phyloP scores from a whole-genome alignment of 805 yeast species.

The Metschnikowia anglica region DNA sequence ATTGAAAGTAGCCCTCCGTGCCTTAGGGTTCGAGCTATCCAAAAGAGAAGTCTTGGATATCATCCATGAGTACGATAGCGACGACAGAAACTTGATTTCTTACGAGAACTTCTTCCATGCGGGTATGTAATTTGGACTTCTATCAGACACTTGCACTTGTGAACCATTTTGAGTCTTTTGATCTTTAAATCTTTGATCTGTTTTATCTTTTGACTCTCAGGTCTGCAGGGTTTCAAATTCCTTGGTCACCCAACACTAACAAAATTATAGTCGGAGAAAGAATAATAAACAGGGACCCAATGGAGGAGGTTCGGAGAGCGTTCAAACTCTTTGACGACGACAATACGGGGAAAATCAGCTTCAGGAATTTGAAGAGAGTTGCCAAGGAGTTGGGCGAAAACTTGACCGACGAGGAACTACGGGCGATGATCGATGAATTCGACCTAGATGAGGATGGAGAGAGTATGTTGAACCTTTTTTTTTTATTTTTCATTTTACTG shows the following conservation, averaged over 20 bases:
- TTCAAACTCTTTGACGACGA: conserved; percentile 88
- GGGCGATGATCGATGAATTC: conserved; percentile 97
- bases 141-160: no score
- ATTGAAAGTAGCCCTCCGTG: conserved; percentile 88
- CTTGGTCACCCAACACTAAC: conserved; percentile 27
- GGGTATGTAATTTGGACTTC: conserved; percentile 42
- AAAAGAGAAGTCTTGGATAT: conserved; percentile 73
- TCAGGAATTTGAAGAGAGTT: conserved; percentile 80
- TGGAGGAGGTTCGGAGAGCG: conserved; percentile 88
- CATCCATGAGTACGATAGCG: conserved; percentile 78
- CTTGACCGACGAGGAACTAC: conserved; percentile 84
- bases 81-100: conserved; percentile 66
- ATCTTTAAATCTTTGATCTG: no score
- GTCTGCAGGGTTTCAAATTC: background rate
- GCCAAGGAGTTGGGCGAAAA: conserved; percentile 93
- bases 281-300: conserved; percentile 85
- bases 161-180: no score
- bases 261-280: conserved; percentile 62
- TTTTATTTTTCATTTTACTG: background rate
- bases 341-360: conserved; percentile 75
- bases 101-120: conserved; percentile 80
- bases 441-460: conserved; percentile 96
- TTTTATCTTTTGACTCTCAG: no score
- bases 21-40: conserved; percentile 83
- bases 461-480: conserved; percentile 39